Percentiles rank a stretch among this genome's conserved stretches.
phyloP scores from a whole-genome alignment of 2,329 filamentous ascomycete genomes.

The Colletotrichum costaricense region DNA sequence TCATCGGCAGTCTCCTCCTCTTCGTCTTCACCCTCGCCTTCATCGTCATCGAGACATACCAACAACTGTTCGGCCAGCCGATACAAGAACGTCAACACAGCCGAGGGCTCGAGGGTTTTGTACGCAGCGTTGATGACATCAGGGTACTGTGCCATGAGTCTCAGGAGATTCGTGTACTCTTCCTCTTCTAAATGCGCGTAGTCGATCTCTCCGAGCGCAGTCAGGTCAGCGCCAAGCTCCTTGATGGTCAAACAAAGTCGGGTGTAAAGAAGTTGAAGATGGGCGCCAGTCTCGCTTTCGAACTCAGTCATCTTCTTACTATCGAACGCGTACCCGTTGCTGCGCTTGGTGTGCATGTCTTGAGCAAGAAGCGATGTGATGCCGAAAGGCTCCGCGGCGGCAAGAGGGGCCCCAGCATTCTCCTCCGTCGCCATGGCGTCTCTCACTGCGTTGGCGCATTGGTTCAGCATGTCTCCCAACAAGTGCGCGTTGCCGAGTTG shows the following conservation, averaged over 20 bases:
- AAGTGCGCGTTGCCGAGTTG: constrained; percentile 63
- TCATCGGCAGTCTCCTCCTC: constrained; percentile 41
- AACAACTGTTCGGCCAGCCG: constrained; percentile 22
- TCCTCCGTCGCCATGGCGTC: constrained; percentile 79
- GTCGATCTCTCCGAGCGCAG: constrained; percentile 31
- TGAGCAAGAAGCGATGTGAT: constrained; percentile 77
- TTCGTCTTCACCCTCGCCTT: constrained; percentile 9
- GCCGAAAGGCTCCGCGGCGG: constrained; percentile 72
- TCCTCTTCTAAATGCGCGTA: constrained; percentile 44
- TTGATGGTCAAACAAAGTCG: constrained; percentile 62
- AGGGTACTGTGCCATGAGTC: constrained; percentile 72
- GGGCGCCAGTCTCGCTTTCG: constrained; percentile 79
- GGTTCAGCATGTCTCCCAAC: constrained; percentile 65
- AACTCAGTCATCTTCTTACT: constrained; percentile 74
- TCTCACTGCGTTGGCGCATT: constrained; percentile 56
- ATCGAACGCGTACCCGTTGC: constrained; percentile 39
- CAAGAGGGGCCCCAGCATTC: constrained; percentile 68
- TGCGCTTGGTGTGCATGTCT: constrained; percentile 42
- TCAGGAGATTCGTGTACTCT: constrained; percentile 68
- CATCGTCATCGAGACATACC: constrained; percentile 19
- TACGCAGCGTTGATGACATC: constrained; percentile 72
- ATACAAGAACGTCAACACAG: constrained; percentile 70
- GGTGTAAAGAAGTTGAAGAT: constrained; percentile 78
- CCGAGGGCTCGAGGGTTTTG: constrained; percentile 75
- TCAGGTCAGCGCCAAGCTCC: constrained; percentile 31